These are phyloP conservation scores for Calonectria honghensis DNA, from an alignment of 2,329 filamentous ascomycete species.

Conservation along the genomic window DNA sequence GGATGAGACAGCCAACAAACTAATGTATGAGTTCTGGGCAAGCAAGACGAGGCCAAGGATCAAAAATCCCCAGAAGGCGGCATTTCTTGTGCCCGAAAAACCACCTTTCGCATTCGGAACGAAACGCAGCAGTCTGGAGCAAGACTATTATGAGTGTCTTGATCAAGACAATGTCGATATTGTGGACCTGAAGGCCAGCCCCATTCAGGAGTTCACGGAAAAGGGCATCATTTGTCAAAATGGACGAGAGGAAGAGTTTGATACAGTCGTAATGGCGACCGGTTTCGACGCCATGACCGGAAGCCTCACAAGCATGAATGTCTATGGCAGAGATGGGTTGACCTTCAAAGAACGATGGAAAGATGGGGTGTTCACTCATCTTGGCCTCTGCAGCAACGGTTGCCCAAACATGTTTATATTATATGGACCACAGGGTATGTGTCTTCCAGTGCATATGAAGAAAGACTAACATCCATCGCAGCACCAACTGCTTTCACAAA, in stretches of 20 bases:
- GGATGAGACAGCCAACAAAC: slow-evolving; percentile 64
- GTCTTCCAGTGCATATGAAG: background rate
- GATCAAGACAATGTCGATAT: slow-evolving; percentile 68
- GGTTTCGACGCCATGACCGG: slow-evolving; percentile 52
- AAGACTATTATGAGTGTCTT: slow-evolving; percentile 69
- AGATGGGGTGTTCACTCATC: slow-evolving; percentile 47
- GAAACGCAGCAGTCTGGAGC: slow-evolving; percentile 68
- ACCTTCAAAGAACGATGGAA: slow-evolving; percentile 44
- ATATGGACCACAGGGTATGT: slow-evolving; percentile 51
- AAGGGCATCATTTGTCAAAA: slow-evolving; percentile 63
- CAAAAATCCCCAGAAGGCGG: slow-evolving; percentile 64
- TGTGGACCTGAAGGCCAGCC: slow-evolving; percentile 66
- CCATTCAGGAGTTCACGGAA: slow-evolving; percentile 63
- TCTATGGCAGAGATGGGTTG: slow-evolving; percentile 44
- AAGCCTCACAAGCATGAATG: slow-evolving; percentile 48
- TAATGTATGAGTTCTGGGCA: slow-evolving; percentile 69
- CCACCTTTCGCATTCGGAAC: slow-evolving; percentile 67
- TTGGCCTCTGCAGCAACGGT: slow-evolving; percentile 49
- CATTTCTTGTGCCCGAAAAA: slow-evolving; percentile 67
- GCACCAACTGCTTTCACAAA: slow-evolving; percentile 47
- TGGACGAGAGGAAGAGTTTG: slow-evolving; percentile 51
- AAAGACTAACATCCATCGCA: background rate
- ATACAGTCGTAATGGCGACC: slow-evolving; percentile 55
- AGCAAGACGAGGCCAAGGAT: slow-evolving; percentile 66
- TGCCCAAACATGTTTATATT: slow-evolving; percentile 52